phyloP scores from a whole-genome alignment of 495 filamentous ascomycete genomes.

The Lasiosphaeria hispida region DNA sequence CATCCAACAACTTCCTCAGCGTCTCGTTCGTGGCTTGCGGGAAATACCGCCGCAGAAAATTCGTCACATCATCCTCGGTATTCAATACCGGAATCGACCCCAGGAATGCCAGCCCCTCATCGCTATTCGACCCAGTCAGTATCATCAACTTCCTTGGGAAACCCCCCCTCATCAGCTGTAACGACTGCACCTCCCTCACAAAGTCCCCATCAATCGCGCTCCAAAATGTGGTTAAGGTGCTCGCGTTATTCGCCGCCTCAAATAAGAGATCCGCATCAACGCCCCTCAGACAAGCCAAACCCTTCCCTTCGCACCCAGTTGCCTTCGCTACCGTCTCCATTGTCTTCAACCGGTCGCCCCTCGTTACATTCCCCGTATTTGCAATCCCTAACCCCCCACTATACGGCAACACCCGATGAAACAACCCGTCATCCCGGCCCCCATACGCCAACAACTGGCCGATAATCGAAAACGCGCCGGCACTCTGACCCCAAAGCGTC shows the following conservation, averaged over 20 bases:
- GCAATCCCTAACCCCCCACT: background rate
- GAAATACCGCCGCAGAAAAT: background rate
- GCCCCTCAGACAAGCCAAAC: conserved; percentile 1
- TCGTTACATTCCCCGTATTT: no score
- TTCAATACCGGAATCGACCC: background rate
- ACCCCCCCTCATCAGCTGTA: conserved; percentile 3
- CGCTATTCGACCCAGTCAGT: conserved; percentile 8
- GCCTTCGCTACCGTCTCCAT: conserved; percentile 2
- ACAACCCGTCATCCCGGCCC: background rate
- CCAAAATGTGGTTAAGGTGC: background rate
- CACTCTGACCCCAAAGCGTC: conserved; percentile 45
- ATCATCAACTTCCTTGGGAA: conserved; percentile 5
- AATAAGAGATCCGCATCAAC: conserved; percentile 2
- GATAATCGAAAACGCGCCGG: conserved; percentile 53
- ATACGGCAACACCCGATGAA: background rate
- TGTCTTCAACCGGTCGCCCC: conserved; percentile 1
- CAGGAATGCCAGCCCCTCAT: conserved; percentile 5
- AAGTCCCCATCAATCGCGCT: conserved; percentile 7
- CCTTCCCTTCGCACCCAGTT: conserved; percentile 3
- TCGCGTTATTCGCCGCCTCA: conserved; percentile 5
- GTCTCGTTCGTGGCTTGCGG: conserved; percentile 6
- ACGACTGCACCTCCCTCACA: conserved; percentile 2
- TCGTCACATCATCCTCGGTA: conserved; percentile 6
- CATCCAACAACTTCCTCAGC: conserved; percentile 8
- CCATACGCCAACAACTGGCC: conserved; percentile 50